Conservation (phyloP, 208 protist genomes). For the Plasmodiophora brassicae region DNA sequence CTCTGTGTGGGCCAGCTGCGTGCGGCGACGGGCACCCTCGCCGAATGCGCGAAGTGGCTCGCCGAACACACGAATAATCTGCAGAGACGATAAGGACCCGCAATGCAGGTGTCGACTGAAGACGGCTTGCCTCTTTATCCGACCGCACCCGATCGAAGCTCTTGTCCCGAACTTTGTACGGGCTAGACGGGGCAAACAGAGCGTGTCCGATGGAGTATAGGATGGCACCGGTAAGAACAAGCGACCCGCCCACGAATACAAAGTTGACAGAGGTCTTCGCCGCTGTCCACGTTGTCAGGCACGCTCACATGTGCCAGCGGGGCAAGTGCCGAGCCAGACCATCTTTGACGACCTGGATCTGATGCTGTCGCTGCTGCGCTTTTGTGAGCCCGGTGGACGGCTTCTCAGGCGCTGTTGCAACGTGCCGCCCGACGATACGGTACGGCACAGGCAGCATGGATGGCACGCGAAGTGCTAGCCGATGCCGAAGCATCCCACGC, state of each 20-base stretch:
- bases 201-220: neutral
- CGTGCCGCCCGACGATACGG: too few relatives aligned
- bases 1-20: neutral
- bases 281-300: too few relatives aligned
- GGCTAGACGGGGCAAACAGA: slow-evolving; percentile 7
- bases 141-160: neutral
- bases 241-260: neutral
- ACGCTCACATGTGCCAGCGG: too few relatives aligned
- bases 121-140: neutral
- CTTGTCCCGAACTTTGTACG: slow-evolving; percentile 25
- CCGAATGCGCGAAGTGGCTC: neutral
- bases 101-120: neutral
- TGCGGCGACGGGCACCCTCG: neutral
- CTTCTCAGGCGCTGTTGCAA: too few relatives aligned
- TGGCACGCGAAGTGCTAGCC: too few relatives aligned
- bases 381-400: too few relatives aligned
- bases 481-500: too few relatives aligned
- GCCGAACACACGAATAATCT: neutral
- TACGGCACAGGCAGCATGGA: too few relatives aligned
- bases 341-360: too few relatives aligned
- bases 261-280: slow-evolving; percentile 6
- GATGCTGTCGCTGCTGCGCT: too few relatives aligned
- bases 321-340: too few relatives aligned
- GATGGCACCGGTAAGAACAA: slow-evolving; percentile 3
- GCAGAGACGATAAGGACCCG: neutral